Percentiles rank a stretch among this genome's conserved stretches.
These are phyloP conservation scores for Naganishia sp. DNA, from an alignment of 1,284 basidiomycete species.

Conservation along the genomic window DNA sequence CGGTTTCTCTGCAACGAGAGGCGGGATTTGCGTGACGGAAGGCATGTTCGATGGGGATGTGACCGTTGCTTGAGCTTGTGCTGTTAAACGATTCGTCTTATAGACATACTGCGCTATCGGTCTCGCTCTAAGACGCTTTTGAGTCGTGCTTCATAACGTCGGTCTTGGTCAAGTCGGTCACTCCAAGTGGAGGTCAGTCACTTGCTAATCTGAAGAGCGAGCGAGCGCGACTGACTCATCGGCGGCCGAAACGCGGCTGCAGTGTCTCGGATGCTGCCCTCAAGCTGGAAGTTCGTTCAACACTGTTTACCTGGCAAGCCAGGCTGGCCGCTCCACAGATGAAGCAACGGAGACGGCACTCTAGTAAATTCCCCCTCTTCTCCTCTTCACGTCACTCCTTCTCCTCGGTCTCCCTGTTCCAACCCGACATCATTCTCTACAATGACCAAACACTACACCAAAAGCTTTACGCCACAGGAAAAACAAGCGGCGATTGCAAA, in stretches of 20 bases:
- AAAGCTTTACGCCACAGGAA: conserved; percentile 49
- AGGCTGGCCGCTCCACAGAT: neutral
- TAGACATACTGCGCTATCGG: neutral
- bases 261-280: conserved; percentile 21
- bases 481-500: conserved; percentile 52
- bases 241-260: neutral
- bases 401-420: neutral
- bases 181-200: conserved; percentile 8
- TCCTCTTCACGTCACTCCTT: neutral
- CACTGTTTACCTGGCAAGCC: conserved; percentile 10
- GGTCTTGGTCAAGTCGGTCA: conserved; percentile 13
- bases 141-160: neutral
- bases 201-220: conserved; percentile 4
- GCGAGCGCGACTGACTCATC: conserved; percentile 6
- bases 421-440: conserved; percentile 1
- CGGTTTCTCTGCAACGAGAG: conserved; percentile 30
- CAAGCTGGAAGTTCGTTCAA: conserved; percentile 17
- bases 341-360: neutral
- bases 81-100: neutral
- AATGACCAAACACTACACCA: conserved; percentile 50
- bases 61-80: neutral
- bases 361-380: neutral
- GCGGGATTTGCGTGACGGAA: conserved; percentile 16
- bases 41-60: neutral
- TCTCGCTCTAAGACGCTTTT: neutral